These are phyloP conservation scores for Sporisorium graminicola DNA, from an alignment of 1,284 basidiomycete genomes.

Conservation along the genomic window DNA sequence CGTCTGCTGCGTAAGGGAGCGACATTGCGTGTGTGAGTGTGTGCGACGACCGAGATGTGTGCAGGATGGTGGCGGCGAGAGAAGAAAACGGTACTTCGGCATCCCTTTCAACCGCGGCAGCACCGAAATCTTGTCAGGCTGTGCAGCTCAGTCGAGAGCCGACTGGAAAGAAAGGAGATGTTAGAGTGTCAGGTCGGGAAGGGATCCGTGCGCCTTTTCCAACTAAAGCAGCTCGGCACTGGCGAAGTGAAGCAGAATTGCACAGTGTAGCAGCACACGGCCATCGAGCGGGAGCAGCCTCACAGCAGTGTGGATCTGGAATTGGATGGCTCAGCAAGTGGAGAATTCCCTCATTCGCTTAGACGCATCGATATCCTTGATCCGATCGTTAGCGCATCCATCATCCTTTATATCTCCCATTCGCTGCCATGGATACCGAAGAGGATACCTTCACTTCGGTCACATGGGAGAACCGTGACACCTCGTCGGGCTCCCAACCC, in stretches of 20 bases:
- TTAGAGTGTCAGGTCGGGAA: constrained; percentile 4
- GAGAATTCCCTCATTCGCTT: background rate
- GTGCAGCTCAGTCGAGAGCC: constrained; percentile 16
- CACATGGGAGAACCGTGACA: constrained; percentile 58
- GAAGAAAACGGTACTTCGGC: background rate
- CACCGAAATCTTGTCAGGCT: constrained; percentile 8
- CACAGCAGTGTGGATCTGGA: constrained; percentile 5
- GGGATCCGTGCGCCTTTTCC: constrained; percentile 26
- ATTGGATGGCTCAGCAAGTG: constrained; percentile 12
- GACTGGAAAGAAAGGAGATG: background rate
- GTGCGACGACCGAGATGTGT: constrained; percentile 3
- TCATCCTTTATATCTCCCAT: background rate
- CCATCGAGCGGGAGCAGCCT: too few relatives aligned
- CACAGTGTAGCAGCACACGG: constrained; percentile 3
- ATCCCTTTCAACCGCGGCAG: background rate
- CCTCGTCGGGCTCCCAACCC: constrained; percentile 35
- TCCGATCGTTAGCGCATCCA: background rate
- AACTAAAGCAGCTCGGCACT: background rate
- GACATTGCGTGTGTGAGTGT: constrained; percentile 55
- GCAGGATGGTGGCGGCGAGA: constrained; percentile 11
- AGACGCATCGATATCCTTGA: background rate
- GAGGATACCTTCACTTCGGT: constrained; percentile 64
- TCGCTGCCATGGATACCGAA: constrained; percentile 42
- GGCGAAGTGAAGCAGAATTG: background rate
- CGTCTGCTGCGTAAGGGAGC: constrained; percentile 95